Conservation (phyloP, 2,329 filamentous ascomycete species). For the Lasiodiplodia hormozganensis region DNA sequence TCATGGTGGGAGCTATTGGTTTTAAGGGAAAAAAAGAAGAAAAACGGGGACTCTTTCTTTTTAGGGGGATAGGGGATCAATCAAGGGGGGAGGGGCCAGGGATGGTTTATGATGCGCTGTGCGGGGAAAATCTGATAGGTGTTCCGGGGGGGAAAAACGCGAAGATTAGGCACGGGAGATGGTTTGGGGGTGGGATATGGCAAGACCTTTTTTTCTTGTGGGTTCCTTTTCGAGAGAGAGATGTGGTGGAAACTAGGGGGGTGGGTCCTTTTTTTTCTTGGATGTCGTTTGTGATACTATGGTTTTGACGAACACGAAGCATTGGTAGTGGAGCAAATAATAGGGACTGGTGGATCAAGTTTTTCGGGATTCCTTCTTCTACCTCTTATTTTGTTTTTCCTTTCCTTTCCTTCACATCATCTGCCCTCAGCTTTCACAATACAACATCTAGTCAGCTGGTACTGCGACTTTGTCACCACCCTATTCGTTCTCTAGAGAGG, state of each 20-base stretch:
- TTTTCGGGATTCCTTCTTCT: neutral
- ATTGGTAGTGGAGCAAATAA: neutral
- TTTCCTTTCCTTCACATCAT: neutral
- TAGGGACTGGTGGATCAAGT: neutral
- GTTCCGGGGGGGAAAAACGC: neutral
- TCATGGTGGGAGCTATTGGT: slow-evolving; percentile 66
- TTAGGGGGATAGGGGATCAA: neutral
- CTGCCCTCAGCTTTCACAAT: neutral
- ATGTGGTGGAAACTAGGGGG: neutral
- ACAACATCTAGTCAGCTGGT: neutral
- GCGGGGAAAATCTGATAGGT: neutral
- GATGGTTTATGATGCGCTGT: neutral
- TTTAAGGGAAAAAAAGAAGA: slow-evolving; percentile 38
- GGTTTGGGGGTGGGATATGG: neutral
- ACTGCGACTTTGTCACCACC: neutral
- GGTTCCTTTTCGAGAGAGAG: too few relatives aligned
- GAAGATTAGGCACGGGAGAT: neutral
- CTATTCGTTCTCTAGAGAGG: neutral
- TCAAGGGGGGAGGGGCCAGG: neutral
- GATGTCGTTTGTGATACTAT: neutral
- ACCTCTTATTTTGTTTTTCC: neutral
- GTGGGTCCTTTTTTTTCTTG: neutral
- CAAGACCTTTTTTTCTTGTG: neutral
- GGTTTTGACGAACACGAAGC: neutral
- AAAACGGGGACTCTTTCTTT: neutral